Base-by-base conservation (phyloP, 345 rosid species). In the Citrus unshiu region DNA sequence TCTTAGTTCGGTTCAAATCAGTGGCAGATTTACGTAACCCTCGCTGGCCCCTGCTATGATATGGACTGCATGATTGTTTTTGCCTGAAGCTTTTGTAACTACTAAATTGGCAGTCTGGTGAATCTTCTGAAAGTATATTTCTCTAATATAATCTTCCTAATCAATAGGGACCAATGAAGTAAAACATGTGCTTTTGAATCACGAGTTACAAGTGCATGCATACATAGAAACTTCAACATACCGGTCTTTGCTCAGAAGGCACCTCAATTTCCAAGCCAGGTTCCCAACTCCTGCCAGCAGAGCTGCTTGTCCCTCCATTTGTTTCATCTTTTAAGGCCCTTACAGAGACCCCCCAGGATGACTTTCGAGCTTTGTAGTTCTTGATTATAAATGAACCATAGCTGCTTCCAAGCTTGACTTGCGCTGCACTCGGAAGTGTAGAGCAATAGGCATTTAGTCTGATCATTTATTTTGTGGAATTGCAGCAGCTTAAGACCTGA, bases 161-260 rank as follows among this genome's bases (percentile, higher is more conserved):
- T 65, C 59, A 58, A 43, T 37, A 62, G 37, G 29, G 27, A 63
- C 49, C 29, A 43, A 18, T 25, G n/a, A 70, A 13, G 56, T 29
- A 69, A 49, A 70, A 39, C 12, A 37, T 62, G 9, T 70, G 43
- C 18, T 73, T 59, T 22, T 34, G 5, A 6, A 16, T 10, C 21
- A 64, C 3, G 24, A 70, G 75, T 68, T 6, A 30, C 51, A 25
- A 67, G 27, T 35, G 43, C 60, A 72, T 70, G 70, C 35, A 75
- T 22, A 39, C 9, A 51, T 16, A 34, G 10, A 37, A 25, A 27
- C 10, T 35, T 27, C 35, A 60, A 87, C 93, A 65, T 79, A 92
- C 99, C 77, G 98, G 98, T 68, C 98, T 87, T 87, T 95, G 98
- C 78, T 95, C 99, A 25, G 87, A 92, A 43, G 98, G 99, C 75